Evolutionary conservation across 352 stramenopile species (phyloP).

Genomic region (Lagenidium giganteum): DNA sequence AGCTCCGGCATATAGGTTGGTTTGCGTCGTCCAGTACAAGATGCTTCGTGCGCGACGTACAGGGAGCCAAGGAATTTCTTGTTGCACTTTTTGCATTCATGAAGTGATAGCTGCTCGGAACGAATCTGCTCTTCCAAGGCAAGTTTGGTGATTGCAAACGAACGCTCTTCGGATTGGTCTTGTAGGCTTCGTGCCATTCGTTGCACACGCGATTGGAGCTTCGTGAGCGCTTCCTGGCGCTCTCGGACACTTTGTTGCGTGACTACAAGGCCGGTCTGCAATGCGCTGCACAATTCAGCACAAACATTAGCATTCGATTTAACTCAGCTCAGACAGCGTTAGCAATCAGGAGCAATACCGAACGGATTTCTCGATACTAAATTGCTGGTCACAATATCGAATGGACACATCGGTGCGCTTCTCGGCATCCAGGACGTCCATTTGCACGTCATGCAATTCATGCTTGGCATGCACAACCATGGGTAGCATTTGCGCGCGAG

Average conservation of each 20-base stretch:
- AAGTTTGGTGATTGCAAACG: conserved; percentile 40
- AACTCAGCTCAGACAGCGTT: background rate
- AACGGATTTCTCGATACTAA: conserved; percentile 43
- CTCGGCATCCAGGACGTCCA: conserved; percentile 48
- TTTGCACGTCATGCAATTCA: conserved; percentile 39
- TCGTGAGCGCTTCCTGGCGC: conserved; percentile 35
- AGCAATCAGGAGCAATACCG: conserved; percentile 18
- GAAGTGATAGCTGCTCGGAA: conserved; percentile 17
- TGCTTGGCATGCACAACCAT: conserved; percentile 28
- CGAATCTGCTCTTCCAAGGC: conserved; percentile 29
- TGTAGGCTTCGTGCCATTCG: conserved; percentile 36
- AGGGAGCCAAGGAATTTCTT: conserved; percentile 28
- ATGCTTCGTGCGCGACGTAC: conserved; percentile 20
- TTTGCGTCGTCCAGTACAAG: conserved; percentile 16
- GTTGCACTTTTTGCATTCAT: conserved; percentile 25
- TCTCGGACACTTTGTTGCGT: conserved; percentile 38
- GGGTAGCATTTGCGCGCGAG: conserved; percentile 20
- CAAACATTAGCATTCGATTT: background rate
- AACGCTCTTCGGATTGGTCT: conserved; percentile 28
- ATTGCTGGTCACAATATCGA: conserved; percentile 49
- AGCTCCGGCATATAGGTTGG: background rate
- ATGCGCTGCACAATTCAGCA: conserved; percentile 14
- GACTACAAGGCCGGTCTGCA: conserved; percentile 29
- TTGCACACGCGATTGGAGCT: conserved; percentile 38
- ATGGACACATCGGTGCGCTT: conserved; percentile 33